Conservation (phyloP, 2,329 filamentous ascomycete species). For the Colletotrichum melonis region DNA sequence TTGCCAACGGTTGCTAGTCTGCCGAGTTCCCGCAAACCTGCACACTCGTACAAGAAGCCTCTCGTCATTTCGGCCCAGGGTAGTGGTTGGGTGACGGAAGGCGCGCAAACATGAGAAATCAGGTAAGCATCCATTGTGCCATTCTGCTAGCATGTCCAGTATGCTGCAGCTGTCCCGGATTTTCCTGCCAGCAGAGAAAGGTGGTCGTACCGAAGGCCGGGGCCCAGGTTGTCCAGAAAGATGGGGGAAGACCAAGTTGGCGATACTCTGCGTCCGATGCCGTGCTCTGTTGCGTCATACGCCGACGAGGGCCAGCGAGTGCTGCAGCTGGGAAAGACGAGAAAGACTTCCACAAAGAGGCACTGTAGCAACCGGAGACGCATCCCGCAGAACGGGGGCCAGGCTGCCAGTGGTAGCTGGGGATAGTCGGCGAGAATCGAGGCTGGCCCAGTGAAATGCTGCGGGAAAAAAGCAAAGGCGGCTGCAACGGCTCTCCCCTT, state of each 20-base stretch:
- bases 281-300: conserved; percentile 35
- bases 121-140: not conserved
- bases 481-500: conserved; percentile 25
- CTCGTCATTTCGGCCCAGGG: conserved; percentile 27
- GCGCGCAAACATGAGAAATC: not conserved
- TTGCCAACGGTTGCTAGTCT: not conserved
- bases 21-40: conserved; percentile 14
- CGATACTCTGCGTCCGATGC: conserved; percentile 23
- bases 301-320: not conserved
- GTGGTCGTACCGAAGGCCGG: not conserved
- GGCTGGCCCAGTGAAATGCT: not conserved
- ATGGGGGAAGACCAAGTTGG: conserved; percentile 11
- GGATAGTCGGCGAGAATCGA: not conserved
- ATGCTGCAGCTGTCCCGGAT: not conserved
- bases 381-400: not conserved
- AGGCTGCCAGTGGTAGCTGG: not conserved
- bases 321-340: not conserved
- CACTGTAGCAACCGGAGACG: not conserved
- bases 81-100: conserved; percentile 1
- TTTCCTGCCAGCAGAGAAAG: not conserved
- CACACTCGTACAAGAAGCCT: not conserved
- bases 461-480: conserved; percentile 1
- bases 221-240: not conserved
- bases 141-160: too few relatives aligned
- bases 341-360: not conserved